Evolutionary conservation across 441 rosid species (phyloP).

Genomic region (Euphorbia schlechtendalii): DNA sequence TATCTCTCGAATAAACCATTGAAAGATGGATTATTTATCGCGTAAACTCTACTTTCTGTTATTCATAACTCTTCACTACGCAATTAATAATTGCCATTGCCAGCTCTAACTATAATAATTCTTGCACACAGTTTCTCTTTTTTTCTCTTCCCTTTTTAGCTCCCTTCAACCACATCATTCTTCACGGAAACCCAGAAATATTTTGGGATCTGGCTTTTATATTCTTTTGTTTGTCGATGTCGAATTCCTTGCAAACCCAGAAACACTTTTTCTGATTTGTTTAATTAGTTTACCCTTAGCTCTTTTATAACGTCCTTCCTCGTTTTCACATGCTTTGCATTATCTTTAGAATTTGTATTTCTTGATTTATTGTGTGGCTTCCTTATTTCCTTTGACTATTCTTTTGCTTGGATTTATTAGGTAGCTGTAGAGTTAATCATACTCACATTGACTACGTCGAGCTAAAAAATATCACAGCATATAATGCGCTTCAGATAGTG

Average conservation of each 20-base stretch:
- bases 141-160: not conserved
- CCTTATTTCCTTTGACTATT: not conserved
- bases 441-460: not conserved
- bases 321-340: not conserved
- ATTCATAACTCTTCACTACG: conserved; percentile 24
- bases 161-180: conserved; percentile 1
- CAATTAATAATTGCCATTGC: conserved; percentile 11
- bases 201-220: conserved; percentile 36
- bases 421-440: not conserved
- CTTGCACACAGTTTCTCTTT: not conserved
- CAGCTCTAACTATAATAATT: not conserved
- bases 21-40: not conserved
- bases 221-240: not conserved
- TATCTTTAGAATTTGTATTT: not conserved
- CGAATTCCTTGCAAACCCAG: conserved; percentile 18
- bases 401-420: conserved; percentile 1
- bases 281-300: not conserved
- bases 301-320: not conserved
- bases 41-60: conserved; percentile 1
- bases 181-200: conserved; percentile 9
- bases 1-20: not conserved
- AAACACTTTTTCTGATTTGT: conserved; percentile 2
- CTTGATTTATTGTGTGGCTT: not conserved
- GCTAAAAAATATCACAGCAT: not conserved
- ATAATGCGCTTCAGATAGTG: not conserved